Percentiles rank a stretch among this genome's conserved stretches.
These are phyloP conservation scores for Eucalyptus tenuipes DNA, from an alignment of 345 rosid genomes.

Conservation along the genomic window DNA sequence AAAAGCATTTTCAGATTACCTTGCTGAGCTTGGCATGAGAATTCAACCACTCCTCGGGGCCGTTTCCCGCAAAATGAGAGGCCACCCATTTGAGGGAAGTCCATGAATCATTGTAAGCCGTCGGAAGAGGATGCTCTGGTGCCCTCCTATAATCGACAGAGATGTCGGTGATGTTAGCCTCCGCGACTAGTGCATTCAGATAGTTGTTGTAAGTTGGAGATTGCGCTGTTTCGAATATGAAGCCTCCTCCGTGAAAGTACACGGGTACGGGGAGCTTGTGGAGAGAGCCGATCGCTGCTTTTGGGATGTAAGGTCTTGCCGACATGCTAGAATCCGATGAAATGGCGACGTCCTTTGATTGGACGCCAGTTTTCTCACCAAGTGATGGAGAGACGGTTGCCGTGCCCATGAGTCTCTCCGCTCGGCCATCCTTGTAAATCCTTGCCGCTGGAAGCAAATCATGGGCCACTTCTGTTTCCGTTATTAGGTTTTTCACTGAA, in stretches of 20 bases:
- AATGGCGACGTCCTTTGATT: slow-evolving; percentile 10
- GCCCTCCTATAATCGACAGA: slow-evolving; percentile 14
- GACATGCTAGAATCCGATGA: background rate
- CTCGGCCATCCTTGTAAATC: slow-evolving; percentile 9
- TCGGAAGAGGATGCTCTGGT: slow-evolving; percentile 47
- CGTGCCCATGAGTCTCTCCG: slow-evolving; percentile 14
- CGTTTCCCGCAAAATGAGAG: background rate
- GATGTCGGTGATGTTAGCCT: background rate
- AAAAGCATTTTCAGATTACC: background rate
- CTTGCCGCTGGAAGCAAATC: slow-evolving; percentile 3
- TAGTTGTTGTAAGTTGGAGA: background rate
- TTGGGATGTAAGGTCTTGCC: slow-evolving; percentile 18
- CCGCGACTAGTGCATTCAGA: background rate
- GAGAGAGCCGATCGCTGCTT: background rate
- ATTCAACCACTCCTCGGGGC: slow-evolving; percentile 13
- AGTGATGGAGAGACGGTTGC: slow-evolving; percentile 3
- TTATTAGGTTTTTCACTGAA: background rate
- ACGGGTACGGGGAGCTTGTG: slow-evolving; percentile 16
- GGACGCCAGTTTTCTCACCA: slow-evolving; percentile 1
- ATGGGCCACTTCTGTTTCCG: background rate
- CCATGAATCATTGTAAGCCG: slow-evolving; percentile 45
- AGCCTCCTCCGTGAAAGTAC: slow-evolving; percentile 29
- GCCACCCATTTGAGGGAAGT: slow-evolving; percentile 33
- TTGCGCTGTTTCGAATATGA: background rate
- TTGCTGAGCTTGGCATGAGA: background rate